Evolutionary conservation across 140 eudicot species (phyloP).

Genomic region (Stevia rebaudiana): DNA sequence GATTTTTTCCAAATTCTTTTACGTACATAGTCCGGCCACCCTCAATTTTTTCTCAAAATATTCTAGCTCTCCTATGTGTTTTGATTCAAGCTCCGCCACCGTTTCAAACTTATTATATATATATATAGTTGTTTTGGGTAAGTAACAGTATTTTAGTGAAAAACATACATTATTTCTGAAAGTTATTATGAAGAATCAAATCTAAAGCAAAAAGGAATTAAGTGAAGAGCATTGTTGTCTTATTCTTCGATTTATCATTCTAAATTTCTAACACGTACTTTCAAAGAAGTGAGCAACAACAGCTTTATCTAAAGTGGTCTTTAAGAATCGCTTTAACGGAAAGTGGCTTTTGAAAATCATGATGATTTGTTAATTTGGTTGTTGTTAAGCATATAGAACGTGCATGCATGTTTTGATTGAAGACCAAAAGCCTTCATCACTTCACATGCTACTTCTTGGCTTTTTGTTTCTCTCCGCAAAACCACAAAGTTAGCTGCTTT

Average conservation of each 20-base stretch:
- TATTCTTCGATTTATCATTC: constrained; percentile 9
- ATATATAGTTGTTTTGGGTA: background rate
- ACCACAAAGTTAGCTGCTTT: constrained; percentile 9
- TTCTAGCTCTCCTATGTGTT: too few species aligned
- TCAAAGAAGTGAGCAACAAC: background rate
- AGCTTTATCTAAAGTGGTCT: constrained; percentile 21
- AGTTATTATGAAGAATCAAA: constrained; percentile 17
- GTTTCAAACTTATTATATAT: too few species aligned
- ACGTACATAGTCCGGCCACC: too few species aligned
- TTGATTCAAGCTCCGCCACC: too few species aligned
- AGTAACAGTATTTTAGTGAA: too few species aligned
- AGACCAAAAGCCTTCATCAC: constrained; percentile 3
- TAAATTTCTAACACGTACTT: too few species aligned
- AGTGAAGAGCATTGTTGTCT: constrained; percentile 14
- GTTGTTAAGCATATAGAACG: constrained; percentile 13
- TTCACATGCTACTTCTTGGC: constrained; percentile 34
- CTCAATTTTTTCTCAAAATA: too few species aligned
- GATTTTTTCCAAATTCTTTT: too few species aligned
- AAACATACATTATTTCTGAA: background rate
- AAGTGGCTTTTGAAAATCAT: constrained; percentile 4
- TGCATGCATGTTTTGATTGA: constrained; percentile 20
- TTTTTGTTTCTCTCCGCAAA: constrained; percentile 8
- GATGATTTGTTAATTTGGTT: background rate
- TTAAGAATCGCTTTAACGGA: constrained; percentile 12
- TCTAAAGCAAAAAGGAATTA: constrained; percentile 21